Evolutionary conservation across 345 rosid species (phyloP).

Genomic region (Corchorus olitorius): DNA sequence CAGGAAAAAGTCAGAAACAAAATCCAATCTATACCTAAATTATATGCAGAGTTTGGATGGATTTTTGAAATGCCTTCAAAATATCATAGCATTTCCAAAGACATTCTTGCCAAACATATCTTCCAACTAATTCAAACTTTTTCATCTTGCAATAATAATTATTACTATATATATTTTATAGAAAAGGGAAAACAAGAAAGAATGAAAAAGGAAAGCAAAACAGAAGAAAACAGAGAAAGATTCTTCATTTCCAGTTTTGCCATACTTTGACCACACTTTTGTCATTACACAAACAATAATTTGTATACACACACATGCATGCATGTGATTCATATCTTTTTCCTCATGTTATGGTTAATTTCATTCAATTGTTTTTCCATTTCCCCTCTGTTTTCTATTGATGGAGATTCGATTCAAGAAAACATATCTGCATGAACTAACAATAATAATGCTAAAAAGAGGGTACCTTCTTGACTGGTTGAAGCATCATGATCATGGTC

Average conservation of each 20-base stretch:
- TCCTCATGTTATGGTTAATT: neutral
- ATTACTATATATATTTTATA: neutral
- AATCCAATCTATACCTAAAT: neutral
- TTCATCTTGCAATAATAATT: neutral
- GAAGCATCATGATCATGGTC: constrained; percentile 49
- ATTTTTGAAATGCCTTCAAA: neutral
- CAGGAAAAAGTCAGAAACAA: neutral
- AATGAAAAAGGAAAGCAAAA: neutral
- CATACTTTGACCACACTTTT: constrained; percentile 32
- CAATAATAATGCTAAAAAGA: neutral
- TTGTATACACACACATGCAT: constrained; percentile 12
- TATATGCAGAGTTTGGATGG: constrained; percentile 5
- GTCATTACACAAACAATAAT: constrained; percentile 25
- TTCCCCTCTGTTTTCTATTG: neutral
- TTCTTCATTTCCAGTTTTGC: constrained; percentile 14
- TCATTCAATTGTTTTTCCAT: neutral
- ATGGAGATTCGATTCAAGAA: neutral
- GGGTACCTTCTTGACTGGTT: constrained; percentile 82
- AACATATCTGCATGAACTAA: neutral
- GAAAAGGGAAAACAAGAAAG: neutral
- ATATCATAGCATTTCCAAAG: neutral
- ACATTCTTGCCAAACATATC: constrained; percentile 6
- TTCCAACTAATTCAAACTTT: neutral
- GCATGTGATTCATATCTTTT: constrained; percentile 9
- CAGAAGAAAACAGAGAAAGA: constrained; percentile 19